Base-by-base conservation (phyloP, 2,329 filamentous ascomycete genomes). In the Xylariaceae sp. region DNA sequence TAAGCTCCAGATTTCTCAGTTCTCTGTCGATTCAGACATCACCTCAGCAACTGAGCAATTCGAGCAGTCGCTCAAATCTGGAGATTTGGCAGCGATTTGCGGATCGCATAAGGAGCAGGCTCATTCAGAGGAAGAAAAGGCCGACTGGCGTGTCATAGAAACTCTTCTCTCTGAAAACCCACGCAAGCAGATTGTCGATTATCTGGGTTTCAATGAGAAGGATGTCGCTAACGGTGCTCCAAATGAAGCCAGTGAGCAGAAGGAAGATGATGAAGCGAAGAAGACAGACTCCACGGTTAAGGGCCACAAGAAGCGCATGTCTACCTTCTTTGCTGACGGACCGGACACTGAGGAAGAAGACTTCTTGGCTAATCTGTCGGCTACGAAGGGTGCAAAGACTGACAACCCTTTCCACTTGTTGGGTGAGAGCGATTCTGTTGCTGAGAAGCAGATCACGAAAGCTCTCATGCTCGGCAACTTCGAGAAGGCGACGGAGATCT, bases 391-490 rank as follows among this genome's bases (percentile, higher is more conserved):
- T 17, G 90, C 90, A 53, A 96, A 92, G 78, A 96, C 90, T 4
- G 92, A 96, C 74, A 92, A 92, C 69, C 94, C 95, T 5, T 99
- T 99, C 82, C 86, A 92, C 64, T 84, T 99, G 17, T 90, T 93
- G 71, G 87, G 86, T 35, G 90, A 92, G 30, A 84, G 84, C n/a
- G 93, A 97, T 71, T 89, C 88, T 2, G 81, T 87, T 42, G 85
- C 92, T 3, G 94, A 99, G 70, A 90, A 90, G 75, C 82, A 84
- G 59, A 92, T 99, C 64, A 97, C 94, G 3, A 88, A 85, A 68
- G 89, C 93, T 37, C 77, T 99, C 60, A 89, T 97, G 78, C 81
- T 97, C 8, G 94, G 94, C 6, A 85, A 95, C 64, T 99, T 99
- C 69, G 86, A 92, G 59, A 89, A 89, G 72, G 94, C 94, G 15